Evolutionary conservation across 2,329 filamentous ascomycete species (phyloP), one percentile per base, ranked within the genome.

Genomic region (Fusarium sp.): DNA sequence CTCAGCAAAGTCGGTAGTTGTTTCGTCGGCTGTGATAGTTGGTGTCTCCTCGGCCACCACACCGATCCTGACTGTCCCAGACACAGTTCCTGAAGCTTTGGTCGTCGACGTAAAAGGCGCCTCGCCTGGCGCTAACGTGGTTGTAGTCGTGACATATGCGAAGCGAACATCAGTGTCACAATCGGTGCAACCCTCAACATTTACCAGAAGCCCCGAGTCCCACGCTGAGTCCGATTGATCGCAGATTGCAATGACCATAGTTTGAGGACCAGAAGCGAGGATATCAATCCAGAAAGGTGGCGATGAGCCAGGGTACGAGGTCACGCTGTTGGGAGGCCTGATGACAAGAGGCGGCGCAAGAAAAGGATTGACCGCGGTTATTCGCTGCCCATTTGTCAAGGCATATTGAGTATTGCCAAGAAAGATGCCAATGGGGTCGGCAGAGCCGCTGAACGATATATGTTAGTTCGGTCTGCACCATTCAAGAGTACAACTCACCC

Each of bases 41-140:
- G 29, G 5, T 14, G 29, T 30, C 29, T 30, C 29, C 29, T 30
- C 29, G 3, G 22, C 22, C 3, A 45, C 9, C 27, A 53, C 50
- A 1, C 34, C 50, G n/a, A 53, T 43, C 34, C 6, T 18, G n/a
- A 53, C 6, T 43, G 71, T 73, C 29, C 66, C 71, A 15, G 66
- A 72, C 2, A 58, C 53, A 12, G 71, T 73, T 16, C 61, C 63
- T 8, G 60, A 68, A 22, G 71, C 68, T 18, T 29, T 56, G 7
- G 8, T 54, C 3, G 71, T 73, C 2, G 54, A 59, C 11, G 63
- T 68, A 42, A 24, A 68, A 8, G 34, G 15, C 38, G 43, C 5
- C 4, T 52, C 40, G 20, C 62, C 59, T 3, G 53, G 9, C 5
- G 15, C 10, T 5, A 72, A 24, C 5, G 58, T 63, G 8, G 20